A percentile compares a stretch with the other conserved stretches of the same genome.
phyloP scores from a whole-genome alignment of 768 basidiomycete genomes.

The Trametes punicea region DNA sequence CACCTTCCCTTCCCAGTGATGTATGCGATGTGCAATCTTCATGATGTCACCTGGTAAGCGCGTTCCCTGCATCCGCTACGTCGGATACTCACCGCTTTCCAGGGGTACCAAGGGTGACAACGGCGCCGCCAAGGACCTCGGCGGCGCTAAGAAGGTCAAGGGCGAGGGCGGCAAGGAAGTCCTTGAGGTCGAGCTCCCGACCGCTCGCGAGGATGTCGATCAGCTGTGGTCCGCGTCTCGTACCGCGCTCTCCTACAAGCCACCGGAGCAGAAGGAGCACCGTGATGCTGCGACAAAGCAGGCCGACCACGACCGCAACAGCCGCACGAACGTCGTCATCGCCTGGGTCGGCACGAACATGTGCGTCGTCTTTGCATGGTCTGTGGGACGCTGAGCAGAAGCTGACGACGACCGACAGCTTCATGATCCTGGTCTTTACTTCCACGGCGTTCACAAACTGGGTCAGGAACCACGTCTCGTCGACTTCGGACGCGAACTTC shows the following conservation, averaged over 20 bases:
- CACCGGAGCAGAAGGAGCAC: slow-evolving; percentile 73
- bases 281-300: slow-evolving; percentile 88
- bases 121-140: slow-evolving; percentile 81
- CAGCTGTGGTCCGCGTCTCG: slow-evolving; percentile 81
- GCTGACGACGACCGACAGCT: slow-evolving; percentile 33
- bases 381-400: not conserved
- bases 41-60: slow-evolving; percentile 77
- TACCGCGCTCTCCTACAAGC: slow-evolving; percentile 61
- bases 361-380: slow-evolving; percentile 36
- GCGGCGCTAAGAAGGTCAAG: slow-evolving; percentile 87
- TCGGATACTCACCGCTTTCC: not conserved
- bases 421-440: slow-evolving; percentile 74
- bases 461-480: slow-evolving; percentile 56
- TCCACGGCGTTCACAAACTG: slow-evolving; percentile 73
- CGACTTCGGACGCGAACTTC: slow-evolving; percentile 53
- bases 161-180: slow-evolving; percentile 81
- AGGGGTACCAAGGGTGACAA: slow-evolving; percentile 95
- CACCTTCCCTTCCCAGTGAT: slow-evolving; percentile 50
- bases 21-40: slow-evolving; percentile 92
- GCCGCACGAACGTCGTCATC: slow-evolving; percentile 80
- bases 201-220: slow-evolving; percentile 83
- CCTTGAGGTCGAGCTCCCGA: slow-evolving; percentile 82
- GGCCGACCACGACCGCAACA: slow-evolving; percentile 81
- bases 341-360: slow-evolving; percentile 86
- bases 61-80: not conserved